Evolutionary conservation across 2,329 filamentous ascomycete genomes (phyloP).

Genomic region (Clonostachys solani): DNA sequence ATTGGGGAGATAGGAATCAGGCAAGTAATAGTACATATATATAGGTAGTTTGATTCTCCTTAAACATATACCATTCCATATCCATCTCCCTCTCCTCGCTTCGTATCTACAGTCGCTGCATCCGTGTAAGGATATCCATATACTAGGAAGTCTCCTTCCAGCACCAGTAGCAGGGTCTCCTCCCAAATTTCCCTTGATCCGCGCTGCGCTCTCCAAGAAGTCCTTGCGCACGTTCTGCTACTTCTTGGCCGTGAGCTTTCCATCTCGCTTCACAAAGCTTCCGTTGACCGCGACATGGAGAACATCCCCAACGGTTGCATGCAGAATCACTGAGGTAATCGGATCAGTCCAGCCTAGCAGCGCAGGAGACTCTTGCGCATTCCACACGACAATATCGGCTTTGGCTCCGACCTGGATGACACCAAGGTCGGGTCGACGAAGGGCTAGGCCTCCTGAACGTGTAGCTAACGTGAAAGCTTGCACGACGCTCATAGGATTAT

Average conservation of each 20-base stretch:
- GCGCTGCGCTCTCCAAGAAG: conserved; percentile 4
- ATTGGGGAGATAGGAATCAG: too few relatives aligned
- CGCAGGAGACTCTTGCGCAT: conserved; percentile 35
- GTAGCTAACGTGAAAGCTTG: conserved; percentile 54
- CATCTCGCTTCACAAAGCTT: conserved; percentile 38
- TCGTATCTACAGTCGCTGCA: neutral
- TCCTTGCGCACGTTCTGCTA: conserved; percentile 7
- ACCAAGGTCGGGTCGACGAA: conserved; percentile 46
- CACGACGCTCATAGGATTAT: conserved; percentile 44
- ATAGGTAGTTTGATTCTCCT: too few relatives aligned
- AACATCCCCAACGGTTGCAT: conserved; percentile 48
- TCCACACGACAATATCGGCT: conserved; percentile 49
- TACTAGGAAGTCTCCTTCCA: neutral
- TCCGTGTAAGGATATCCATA: neutral
- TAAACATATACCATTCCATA: conserved; percentile 2
- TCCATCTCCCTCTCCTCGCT: conserved; percentile 1
- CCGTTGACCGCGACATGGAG: conserved; percentile 45
- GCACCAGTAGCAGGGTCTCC: conserved; percentile 1
- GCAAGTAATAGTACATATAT: too few relatives aligned
- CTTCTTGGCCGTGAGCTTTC: conserved; percentile 21
- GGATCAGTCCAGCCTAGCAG: conserved; percentile 52
- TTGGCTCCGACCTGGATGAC: conserved; percentile 43
- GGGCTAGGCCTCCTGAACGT: conserved; percentile 42
- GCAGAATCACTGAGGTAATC: conserved; percentile 50
- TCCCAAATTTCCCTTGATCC: conserved; percentile 1